phyloP scores from a whole-genome alignment of 2,329 filamentous ascomycete species.

The Trichoderma simmonsii region DNA sequence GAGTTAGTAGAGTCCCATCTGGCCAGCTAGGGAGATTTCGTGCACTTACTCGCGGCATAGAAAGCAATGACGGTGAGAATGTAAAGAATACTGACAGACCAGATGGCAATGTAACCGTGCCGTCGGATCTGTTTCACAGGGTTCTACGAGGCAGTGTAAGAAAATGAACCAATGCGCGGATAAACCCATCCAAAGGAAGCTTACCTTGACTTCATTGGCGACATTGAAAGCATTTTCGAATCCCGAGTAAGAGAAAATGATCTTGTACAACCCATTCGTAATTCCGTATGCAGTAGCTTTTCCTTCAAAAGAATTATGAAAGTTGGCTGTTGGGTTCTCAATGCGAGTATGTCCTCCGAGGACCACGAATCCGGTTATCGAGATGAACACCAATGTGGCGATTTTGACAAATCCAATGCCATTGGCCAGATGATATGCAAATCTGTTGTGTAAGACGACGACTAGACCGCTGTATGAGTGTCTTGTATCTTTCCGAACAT shows the following conservation, averaged over 20 bases:
- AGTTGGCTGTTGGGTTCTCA: conserved; percentile 35
- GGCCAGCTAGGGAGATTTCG: neutral
- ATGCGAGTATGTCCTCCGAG: conserved; percentile 40
- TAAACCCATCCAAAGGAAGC: neutral
- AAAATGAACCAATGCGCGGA: neutral
- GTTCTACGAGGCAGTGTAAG: conserved; percentile 33
- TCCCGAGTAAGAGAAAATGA: conserved; percentile 57
- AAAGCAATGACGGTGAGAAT: conserved; percentile 60
- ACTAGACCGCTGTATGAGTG: conserved; percentile 23
- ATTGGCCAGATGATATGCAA: conserved; percentile 55
- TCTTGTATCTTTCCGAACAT: neutral
- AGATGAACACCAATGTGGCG: conserved; percentile 59
- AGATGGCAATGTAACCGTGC: conserved; percentile 48
- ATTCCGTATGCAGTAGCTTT: conserved; percentile 36
- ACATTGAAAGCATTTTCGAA: conserved; percentile 61
- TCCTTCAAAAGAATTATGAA: conserved; percentile 35
- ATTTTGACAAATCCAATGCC: conserved; percentile 58
- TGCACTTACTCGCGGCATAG: conserved; percentile 47
- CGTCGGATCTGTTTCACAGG: conserved; percentile 54
- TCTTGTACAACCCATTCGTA: conserved; percentile 51
- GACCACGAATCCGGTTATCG: conserved; percentile 59
- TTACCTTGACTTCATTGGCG: conserved; percentile 48
- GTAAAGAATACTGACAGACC: conserved; percentile 53
- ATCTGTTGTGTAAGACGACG: conserved; percentile 53
- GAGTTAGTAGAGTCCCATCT: neutral